Percentiles rank a stretch among this genome's conserved stretches.
Conservation (phyloP, 1,284 basidiomycete species). For the Austropuccinia psidii region DNA sequence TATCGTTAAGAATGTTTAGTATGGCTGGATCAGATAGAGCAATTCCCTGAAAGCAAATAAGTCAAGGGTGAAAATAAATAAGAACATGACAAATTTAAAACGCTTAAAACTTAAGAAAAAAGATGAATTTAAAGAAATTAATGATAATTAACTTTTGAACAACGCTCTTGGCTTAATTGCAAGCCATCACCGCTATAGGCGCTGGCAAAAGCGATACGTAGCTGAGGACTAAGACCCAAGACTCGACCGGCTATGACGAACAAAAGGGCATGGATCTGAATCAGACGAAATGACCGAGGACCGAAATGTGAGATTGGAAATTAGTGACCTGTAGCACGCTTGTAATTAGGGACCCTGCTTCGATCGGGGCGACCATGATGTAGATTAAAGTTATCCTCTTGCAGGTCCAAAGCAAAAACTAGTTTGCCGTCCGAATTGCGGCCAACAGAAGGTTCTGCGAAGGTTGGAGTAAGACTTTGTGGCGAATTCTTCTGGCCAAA, state of each 20-base stretch:
- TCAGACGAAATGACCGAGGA: too few species aligned
- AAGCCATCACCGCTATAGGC: constrained; percentile 31
- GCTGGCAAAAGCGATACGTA: constrained; percentile 18
- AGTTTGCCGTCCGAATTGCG: background rate
- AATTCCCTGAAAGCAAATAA: background rate
- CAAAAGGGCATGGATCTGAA: too few species aligned
- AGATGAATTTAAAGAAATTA: background rate
- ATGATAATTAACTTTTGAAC: constrained; percentile 4
- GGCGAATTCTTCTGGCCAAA: too few species aligned
- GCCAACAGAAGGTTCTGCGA: background rate
- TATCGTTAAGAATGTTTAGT: constrained; percentile 23
- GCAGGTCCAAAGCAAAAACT: constrained; percentile 11
- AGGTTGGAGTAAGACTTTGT: too few species aligned
- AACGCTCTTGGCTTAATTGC: constrained; percentile 3
- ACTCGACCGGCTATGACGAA: constrained; percentile 16
- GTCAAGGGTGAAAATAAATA: background rate
- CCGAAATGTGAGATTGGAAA: too few species aligned
- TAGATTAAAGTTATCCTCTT: constrained; percentile 32
- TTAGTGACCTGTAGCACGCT: constrained; percentile 25
- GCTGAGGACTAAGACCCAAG: background rate
- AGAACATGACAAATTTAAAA: too few species aligned
- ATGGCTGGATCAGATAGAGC: constrained; percentile 29
- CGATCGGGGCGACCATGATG: constrained; percentile 14
- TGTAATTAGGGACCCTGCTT: constrained; percentile 22
- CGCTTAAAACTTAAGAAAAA: background rate